phyloP scores from a whole-genome alignment of 2,329 filamentous ascomycete species.

The Aspergillus amoenus region DNA sequence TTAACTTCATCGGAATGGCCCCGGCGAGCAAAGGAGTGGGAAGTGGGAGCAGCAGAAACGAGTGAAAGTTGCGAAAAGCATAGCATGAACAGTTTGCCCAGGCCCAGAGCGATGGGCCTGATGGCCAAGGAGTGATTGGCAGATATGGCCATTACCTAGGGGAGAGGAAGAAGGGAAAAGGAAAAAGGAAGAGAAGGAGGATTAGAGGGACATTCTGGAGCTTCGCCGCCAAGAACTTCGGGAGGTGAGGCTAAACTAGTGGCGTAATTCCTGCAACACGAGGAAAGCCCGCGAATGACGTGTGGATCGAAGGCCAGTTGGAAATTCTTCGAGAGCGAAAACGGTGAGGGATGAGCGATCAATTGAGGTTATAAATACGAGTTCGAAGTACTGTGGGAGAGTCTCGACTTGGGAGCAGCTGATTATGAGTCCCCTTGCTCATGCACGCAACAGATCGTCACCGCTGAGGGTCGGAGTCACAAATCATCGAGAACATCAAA shows the following conservation, averaged over 20 bases:
- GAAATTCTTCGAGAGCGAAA: not conserved
- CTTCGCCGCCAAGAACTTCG: not conserved
- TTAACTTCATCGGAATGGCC: slow-evolving; percentile 33
- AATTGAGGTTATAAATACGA: not conserved
- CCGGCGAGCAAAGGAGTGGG: slow-evolving; percentile 9
- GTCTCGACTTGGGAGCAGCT: not conserved
- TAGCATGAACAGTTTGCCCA: slow-evolving; percentile 43
- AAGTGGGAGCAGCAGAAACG: slow-evolving; percentile 38
- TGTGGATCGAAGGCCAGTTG: not conserved
- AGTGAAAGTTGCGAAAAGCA: slow-evolving; percentile 39
- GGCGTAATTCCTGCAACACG: not conserved
- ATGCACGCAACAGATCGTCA: not conserved
- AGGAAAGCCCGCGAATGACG: slow-evolving; percentile 2
- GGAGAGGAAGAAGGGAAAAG: slow-evolving; percentile 1
- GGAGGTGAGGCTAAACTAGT: slow-evolving; percentile 6
- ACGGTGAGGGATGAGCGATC: not conserved
- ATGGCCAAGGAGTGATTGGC: slow-evolving; percentile 34
- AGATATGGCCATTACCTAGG: slow-evolving; percentile 28
- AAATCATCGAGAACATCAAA: not conserved
- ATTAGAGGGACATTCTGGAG: slow-evolving; percentile 13
- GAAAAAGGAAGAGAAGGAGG: slow-evolving; percentile 1
- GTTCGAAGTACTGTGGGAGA: not conserved
- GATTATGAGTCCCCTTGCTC: not conserved
- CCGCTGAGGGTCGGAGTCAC: not conserved
- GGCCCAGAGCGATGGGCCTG: slow-evolving; percentile 40